These are phyloP conservation scores for Celoporthe dispersa DNA, from an alignment of 2,329 filamentous ascomycete genomes.

Conservation along the genomic window DNA sequence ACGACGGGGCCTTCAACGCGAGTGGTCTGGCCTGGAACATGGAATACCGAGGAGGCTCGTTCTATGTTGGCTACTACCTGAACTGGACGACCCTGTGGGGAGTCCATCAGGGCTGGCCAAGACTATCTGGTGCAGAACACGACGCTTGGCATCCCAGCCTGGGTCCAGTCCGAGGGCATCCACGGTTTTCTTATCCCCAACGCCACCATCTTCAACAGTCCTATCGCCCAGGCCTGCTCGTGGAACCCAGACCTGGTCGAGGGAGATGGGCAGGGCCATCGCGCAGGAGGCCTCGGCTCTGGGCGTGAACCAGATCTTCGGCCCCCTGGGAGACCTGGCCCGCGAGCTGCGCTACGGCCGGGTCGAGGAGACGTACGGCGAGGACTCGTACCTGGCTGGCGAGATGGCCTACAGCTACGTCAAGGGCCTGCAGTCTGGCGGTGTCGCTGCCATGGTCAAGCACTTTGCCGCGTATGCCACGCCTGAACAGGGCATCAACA, in stretches of 20 bases:
- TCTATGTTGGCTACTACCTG: constrained; percentile 73
- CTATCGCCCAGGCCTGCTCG: constrained; percentile 72
- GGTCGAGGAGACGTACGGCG: constrained; percentile 75
- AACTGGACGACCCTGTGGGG: constrained; percentile 65
- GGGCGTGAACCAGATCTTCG: constrained; percentile 75
- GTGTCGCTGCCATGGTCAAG: constrained; percentile 74
- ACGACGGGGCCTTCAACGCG: constrained; percentile 67
- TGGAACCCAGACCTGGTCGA: constrained; percentile 68
- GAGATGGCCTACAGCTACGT: constrained; percentile 66
- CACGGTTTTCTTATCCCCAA: constrained; percentile 74
- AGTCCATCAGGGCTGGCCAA: constrained; percentile 67
- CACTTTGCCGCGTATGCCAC: constrained; percentile 73
- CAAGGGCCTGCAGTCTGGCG: constrained; percentile 64
- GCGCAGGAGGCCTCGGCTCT: constrained; percentile 68
- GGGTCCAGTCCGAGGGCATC: constrained; percentile 75
- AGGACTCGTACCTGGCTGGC: constrained; percentile 70
- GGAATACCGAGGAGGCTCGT: constrained; percentile 66
- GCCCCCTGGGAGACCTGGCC: constrained; percentile 71
- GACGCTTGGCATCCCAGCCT: constrained; percentile 70
- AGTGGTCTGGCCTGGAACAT: constrained; percentile 71
- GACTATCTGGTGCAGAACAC: constrained; percentile 72
- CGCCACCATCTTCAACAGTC: constrained; percentile 79
- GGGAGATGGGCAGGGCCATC: constrained; percentile 69
- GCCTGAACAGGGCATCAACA: constrained; percentile 75
- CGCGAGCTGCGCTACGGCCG: constrained; percentile 73